phyloP scores from a whole-genome alignment of 2,329 filamentous ascomycete species.

The Cladophialophora psammophila region DNA sequence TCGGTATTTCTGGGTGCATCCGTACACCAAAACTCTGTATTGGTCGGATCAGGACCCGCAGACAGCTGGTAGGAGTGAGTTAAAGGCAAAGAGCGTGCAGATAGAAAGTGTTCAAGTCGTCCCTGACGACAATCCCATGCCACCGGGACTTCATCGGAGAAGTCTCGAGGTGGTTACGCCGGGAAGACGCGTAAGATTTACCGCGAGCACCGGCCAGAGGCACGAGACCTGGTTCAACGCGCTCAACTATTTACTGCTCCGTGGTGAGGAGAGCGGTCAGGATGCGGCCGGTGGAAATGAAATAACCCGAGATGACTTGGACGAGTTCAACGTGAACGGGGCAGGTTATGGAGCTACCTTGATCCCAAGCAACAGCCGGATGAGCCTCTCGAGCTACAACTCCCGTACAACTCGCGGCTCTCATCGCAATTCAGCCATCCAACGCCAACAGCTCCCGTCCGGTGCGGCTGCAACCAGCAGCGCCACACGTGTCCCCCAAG shows the following conservation, averaged over 20 bases:
- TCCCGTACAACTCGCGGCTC: constrained; percentile 71
- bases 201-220: constrained; percentile 87
- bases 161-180: constrained; percentile 90
- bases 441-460: constrained; percentile 47
- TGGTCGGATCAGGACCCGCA: constrained; percentile 94
- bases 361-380: constrained; percentile 50
- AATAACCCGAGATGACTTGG: constrained; percentile 66
- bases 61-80: constrained; percentile 75
- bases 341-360: constrained; percentile 62
- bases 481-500: constrained; percentile 46
- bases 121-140: constrained; percentile 92
- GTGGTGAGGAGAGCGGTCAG: constrained; percentile 62
- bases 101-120: constrained; percentile 94
- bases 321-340: constrained; percentile 93
- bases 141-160: constrained; percentile 92
- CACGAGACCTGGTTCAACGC: constrained; percentile 99
- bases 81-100: constrained; percentile 85
- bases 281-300: constrained; percentile 60
- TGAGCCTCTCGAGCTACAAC: constrained; percentile 80
- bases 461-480: constrained; percentile 46
- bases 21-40: constrained; percentile 94
- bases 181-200: constrained; percentile 89
- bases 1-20: constrained; percentile 99
- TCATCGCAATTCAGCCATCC: constrained; percentile 48
- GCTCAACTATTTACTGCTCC: constrained; percentile 86